Conservation (phyloP, 2,329 filamentous ascomycete species). For the Botryotinia calthae region DNA sequence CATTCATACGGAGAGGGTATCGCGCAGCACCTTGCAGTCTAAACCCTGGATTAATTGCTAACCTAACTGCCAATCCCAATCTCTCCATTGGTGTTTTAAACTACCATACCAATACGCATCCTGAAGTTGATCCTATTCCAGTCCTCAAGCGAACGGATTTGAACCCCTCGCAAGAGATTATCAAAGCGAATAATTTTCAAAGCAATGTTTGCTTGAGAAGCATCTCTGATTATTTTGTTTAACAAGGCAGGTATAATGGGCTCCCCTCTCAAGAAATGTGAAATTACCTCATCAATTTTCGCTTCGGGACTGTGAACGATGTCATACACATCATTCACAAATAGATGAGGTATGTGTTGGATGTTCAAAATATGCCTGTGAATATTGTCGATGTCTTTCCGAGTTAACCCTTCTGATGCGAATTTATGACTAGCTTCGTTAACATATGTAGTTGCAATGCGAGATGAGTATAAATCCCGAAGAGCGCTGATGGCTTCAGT, state of each 20-base stretch:
- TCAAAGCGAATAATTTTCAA: neutral
- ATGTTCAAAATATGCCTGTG: neutral
- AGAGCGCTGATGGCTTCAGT: neutral
- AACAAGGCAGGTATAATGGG: neutral
- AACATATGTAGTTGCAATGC: neutral
- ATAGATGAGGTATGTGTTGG: neutral
- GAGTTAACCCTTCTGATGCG: neutral
- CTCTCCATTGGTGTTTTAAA: neutral
- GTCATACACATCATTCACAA: neutral
- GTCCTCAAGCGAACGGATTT: accelerated
- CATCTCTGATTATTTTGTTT: accelerated
- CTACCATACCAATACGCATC: accelerated
- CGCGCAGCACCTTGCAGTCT: neutral
- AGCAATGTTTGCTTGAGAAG: neutral
- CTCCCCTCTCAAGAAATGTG: neutral
- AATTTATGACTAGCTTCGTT: neutral
- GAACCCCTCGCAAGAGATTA: neutral
- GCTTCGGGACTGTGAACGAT: neutral
- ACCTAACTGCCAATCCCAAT: too few relatives aligned
- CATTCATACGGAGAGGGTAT: neutral
- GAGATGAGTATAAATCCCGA: neutral
- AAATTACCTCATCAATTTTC: neutral
- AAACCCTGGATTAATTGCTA: neutral
- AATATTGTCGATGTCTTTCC: neutral
- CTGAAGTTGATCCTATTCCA: too few relatives aligned